Evolutionary conservation across 768 basidiomycete genomes (phyloP).

Genomic region (Mycena rosella): DNA sequence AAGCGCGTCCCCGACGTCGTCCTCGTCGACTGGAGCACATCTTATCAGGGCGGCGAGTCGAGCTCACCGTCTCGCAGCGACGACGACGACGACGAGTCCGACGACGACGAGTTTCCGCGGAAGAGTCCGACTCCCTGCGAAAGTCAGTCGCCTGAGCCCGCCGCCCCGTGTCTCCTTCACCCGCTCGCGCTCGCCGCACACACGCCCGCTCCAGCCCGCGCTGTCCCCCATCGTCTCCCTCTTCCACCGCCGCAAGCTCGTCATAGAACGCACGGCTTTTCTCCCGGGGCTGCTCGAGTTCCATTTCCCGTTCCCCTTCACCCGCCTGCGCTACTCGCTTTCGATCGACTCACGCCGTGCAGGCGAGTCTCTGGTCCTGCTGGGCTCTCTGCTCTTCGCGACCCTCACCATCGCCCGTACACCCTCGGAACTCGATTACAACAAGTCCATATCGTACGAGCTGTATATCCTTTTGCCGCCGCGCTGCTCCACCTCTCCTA

Average conservation of each 20-base stretch:
- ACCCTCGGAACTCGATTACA: slow-evolving; percentile 47
- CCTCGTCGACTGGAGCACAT: slow-evolving; percentile 82
- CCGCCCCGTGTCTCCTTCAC: slow-evolving; percentile 66
- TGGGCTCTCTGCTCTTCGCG: slow-evolving; percentile 72
- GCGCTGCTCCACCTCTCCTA: slow-evolving; percentile 74
- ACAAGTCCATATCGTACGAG: slow-evolving; percentile 70
- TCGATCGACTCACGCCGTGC: slow-evolving; percentile 73
- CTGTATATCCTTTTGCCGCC: slow-evolving; percentile 64
- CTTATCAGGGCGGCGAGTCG: slow-evolving; percentile 78
- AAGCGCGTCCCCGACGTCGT: slow-evolving; percentile 43
- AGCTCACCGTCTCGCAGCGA: slow-evolving; percentile 28
- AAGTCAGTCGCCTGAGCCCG: slow-evolving; percentile 39
- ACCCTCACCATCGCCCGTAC: slow-evolving; percentile 60
- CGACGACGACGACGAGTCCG: slow-evolving; percentile 69
- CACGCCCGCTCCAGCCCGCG: slow-evolving; percentile 31
- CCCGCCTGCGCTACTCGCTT: slow-evolving; percentile 57
- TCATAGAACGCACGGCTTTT: slow-evolving; percentile 46
- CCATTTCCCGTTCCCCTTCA: slow-evolving; percentile 58
- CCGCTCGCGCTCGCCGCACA: slow-evolving; percentile 75
- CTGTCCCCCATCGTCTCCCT: slow-evolving; percentile 58
- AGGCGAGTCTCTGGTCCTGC: slow-evolving; percentile 73
- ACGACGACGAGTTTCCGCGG: slow-evolving; percentile 54
- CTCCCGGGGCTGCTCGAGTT: slow-evolving; percentile 65
- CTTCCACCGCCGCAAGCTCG: slow-evolving; percentile 57
- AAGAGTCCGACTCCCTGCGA: slow-evolving; percentile 25